phyloP scores from a whole-genome alignment of 306 rosid genomes.

The Mucuna pruriens region DNA sequence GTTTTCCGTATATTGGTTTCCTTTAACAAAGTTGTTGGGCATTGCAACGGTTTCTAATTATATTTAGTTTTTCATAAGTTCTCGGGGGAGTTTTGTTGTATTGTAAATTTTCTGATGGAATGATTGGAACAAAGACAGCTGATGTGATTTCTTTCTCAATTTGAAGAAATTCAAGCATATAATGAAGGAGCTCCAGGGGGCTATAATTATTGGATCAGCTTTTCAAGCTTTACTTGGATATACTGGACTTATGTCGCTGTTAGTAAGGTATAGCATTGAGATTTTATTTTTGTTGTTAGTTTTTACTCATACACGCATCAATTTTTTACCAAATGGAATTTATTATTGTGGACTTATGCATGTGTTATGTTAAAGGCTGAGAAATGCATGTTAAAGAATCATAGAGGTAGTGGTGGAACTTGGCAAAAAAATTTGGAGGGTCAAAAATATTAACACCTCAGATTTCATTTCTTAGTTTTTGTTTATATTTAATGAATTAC shows the following conservation, averaged over 20 bases:
- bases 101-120: constrained; percentile 1
- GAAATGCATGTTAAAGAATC: constrained; percentile 11
- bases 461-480: background rate
- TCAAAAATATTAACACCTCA: background rate
- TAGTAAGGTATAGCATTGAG: constrained; percentile 67
- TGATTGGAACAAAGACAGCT: constrained; percentile 3
- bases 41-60: constrained; percentile 23
- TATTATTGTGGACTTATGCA: background rate
- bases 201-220: constrained; percentile 85
- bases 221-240: constrained; percentile 95
- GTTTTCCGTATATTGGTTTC: constrained; percentile 6
- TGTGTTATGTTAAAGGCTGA: constrained; percentile 7
- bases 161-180: constrained; percentile 90
- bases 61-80: background rate
- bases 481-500: constrained; percentile 5
- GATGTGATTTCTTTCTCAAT: constrained; percentile 30
- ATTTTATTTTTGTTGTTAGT: constrained; percentile 18
- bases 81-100: background rate
- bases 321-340: constrained; percentile 20
- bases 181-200: constrained; percentile 99
- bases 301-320: constrained; percentile 7
- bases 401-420: background rate
- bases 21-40: background rate
- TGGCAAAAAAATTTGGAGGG: background rate
- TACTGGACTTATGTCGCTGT: constrained; percentile 87